Evolutionary conservation across 2,329 filamentous ascomycete species (phyloP), one percentile per base, ranked within the genome.

Genomic region (Penicillium glabrum): DNA sequence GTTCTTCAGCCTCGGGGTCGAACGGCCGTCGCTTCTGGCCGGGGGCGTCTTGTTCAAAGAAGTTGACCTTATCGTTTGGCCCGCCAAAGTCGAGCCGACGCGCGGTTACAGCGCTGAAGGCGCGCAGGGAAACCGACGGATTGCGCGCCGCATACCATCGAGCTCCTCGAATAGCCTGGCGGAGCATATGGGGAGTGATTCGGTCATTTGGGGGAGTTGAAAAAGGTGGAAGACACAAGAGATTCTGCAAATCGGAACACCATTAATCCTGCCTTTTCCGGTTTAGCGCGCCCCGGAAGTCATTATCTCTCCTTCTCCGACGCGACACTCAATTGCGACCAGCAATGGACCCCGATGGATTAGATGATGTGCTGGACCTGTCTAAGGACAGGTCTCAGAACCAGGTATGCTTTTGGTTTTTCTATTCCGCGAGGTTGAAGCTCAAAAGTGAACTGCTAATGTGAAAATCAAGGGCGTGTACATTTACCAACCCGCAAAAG

Each of bases 401-500:
- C 41, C 69, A 71, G 64, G 70, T 73, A 67, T 49, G 57, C 53
- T 14, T 24, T 47, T 33, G 11, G n/a, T 24, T 3, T 27, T n/a
- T 26, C 8, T 19, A 8, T 24, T 33, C 2, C 33, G 24, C 33
- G 24, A 43, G 5, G 21, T 24, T 47, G 31, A 24, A 11, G 24
- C 33, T 8, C 23, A 13, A n/a, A 19, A 49, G 21, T 33, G 26
- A 10, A 54, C 39, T 6, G 55, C 63, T 70, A 61, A 72, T 46
- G 45, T 51, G 41, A 57, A 27, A 26, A 37, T 44, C 47, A 67
- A 89, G 86, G 81, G 81, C 46, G 84, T 85, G 54, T 89, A 86
- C 69, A 75, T 89, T 61, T 89, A 87, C 71, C 79, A 82, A 57
- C 82, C 85, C 56, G 72, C 79, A 45, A 68, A 70, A 74, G 77